A percentile compares a stretch with the other conserved stretches of the same genome.
These are phyloP conservation scores for Kurtzmaniella quercitrusa DNA, from an alignment of 1,139 yeast genomes.

Conservation along the genomic window DNA sequence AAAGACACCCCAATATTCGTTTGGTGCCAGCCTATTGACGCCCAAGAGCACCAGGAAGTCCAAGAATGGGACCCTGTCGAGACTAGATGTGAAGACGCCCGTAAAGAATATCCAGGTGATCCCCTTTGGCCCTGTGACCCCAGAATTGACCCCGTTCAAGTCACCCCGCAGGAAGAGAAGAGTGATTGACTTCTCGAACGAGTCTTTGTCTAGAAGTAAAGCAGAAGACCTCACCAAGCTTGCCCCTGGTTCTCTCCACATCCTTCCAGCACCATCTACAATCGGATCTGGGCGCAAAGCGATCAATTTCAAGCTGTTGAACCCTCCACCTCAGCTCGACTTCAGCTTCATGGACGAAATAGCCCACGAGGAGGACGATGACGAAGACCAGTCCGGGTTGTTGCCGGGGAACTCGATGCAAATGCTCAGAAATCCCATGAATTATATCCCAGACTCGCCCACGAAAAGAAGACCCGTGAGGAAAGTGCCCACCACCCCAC, in stretches of 20 bases:
- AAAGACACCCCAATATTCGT: conserved; percentile 3
- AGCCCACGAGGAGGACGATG: conserved; percentile 15
- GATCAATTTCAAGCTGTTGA: conserved; percentile 10
- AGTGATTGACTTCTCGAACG: conserved; percentile 5
- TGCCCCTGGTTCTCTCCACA: conserved; percentile 21
- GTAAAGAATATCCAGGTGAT: background rate
- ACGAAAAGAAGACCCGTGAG: background rate
- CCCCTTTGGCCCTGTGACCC: conserved; percentile 21
- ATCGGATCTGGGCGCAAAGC: conserved; percentile 35
- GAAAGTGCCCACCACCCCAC: conserved; percentile 23
- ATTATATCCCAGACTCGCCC: conserved; percentile 2
- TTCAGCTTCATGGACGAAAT: conserved; percentile 13
- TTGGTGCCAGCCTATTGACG: background rate
- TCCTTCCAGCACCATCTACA: conserved; percentile 41
- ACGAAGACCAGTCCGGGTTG: conserved; percentile 3
- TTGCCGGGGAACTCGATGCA: background rate
- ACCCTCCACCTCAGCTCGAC: conserved; percentile 14
- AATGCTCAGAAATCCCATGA: background rate
- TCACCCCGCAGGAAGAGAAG: conserved; percentile 19
- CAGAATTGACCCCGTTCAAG: conserved; percentile 35
- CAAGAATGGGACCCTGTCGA: background rate
- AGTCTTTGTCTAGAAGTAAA: conserved; percentile 3
- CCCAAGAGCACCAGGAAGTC: conserved; percentile 1
- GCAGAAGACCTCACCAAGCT: conserved; percentile 1
- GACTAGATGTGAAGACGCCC: background rate